Evolutionary conservation across 495 filamentous ascomycete genomes (phyloP).

Genomic region (Penicillium dipodomyicola): DNA sequence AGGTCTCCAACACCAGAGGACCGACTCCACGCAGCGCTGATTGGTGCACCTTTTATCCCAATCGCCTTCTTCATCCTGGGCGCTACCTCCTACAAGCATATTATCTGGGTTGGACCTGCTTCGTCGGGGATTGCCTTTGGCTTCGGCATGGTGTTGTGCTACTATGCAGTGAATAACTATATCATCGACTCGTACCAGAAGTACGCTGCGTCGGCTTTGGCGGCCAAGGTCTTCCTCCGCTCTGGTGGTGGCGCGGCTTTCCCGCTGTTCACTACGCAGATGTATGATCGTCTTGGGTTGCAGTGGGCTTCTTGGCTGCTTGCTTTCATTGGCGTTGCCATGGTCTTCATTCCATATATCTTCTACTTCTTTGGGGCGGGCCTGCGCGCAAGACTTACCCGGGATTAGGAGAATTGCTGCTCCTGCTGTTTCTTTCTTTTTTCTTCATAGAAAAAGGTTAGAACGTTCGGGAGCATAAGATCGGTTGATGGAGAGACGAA

Average conservation of each 20-base stretch:
- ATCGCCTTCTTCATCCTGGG: conserved; percentile 56
- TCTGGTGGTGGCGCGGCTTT: conserved; percentile 43
- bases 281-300: conserved; percentile 50
- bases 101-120: conserved; percentile 65
- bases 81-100: conserved; percentile 56
- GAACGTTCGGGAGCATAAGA: neutral
- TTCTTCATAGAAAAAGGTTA: neutral
- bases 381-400: conserved; percentile 24
- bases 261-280: conserved; percentile 50
- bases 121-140: conserved; percentile 63
- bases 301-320: conserved; percentile 58
- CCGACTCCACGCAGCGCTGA: conserved; percentile 34
- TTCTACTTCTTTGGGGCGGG: conserved; percentile 36
- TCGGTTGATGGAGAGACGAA: neutral
- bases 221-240: conserved; percentile 36
- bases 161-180: conserved; percentile 68
- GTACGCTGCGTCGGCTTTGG: conserved; percentile 36
- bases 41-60: conserved; percentile 37
- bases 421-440: neutral
- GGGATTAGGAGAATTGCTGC: neutral
- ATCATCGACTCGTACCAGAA: conserved; percentile 63
- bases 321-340: conserved; percentile 49
- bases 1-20: conserved; percentile 36
- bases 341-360: conserved; percentile 47
- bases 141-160: conserved; percentile 65